Evolutionary conservation across 495 filamentous ascomycete species (phyloP).

Genomic region (Tetracladium setigerum): DNA sequence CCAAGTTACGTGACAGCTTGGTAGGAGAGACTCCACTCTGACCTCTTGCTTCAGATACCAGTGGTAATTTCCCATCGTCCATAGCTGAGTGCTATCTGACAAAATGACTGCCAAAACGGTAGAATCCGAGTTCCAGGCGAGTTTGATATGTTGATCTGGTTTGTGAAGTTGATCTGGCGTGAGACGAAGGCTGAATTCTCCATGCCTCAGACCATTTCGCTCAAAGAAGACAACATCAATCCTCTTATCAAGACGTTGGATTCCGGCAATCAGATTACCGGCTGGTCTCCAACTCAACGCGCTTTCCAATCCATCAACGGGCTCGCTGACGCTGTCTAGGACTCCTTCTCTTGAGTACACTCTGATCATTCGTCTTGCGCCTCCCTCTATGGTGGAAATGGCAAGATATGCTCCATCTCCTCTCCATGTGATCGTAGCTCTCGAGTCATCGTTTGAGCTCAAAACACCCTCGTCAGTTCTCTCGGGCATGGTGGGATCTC

Average conservation of each 20-base stretch:
- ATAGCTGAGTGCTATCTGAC: slow-evolving; percentile 74
- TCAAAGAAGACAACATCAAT: slow-evolving; percentile 94
- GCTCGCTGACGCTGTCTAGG: slow-evolving; percentile 87
- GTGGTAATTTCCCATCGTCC: slow-evolving; percentile 96
- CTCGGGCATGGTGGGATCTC: slow-evolving; percentile 92
- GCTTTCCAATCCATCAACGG: slow-evolving; percentile 81
- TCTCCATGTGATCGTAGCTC: slow-evolving; percentile 77
- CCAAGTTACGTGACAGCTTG: slow-evolving; percentile 51
- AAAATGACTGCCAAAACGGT: slow-evolving; percentile 78
- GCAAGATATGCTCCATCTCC: slow-evolving; percentile 92
- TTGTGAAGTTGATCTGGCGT: slow-evolving; percentile 48
- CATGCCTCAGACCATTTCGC: slow-evolving; percentile 89
- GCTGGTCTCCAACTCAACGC: slow-evolving; percentile 85
- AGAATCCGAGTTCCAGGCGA: slow-evolving; percentile 89
- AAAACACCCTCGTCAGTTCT: slow-evolving; percentile 78
- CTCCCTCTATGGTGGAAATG: slow-evolving; percentile 65
- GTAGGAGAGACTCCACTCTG: slow-evolving; percentile 26
- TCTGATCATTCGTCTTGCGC: slow-evolving; percentile 65
- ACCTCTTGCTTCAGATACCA: slow-evolving; percentile 98
- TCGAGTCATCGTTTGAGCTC: slow-evolving; percentile 61
- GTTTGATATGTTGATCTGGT: slow-evolving; percentile 47
- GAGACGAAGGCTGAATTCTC: slow-evolving; percentile 73
- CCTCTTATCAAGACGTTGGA: slow-evolving; percentile 58
- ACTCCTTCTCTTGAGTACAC: slow-evolving; percentile 86
- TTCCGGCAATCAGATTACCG: slow-evolving; percentile 81